Evolutionary conservation across 2,329 filamentous ascomycete species (phyloP).

Genomic region (Colletotrichum eremochloae): DNA sequence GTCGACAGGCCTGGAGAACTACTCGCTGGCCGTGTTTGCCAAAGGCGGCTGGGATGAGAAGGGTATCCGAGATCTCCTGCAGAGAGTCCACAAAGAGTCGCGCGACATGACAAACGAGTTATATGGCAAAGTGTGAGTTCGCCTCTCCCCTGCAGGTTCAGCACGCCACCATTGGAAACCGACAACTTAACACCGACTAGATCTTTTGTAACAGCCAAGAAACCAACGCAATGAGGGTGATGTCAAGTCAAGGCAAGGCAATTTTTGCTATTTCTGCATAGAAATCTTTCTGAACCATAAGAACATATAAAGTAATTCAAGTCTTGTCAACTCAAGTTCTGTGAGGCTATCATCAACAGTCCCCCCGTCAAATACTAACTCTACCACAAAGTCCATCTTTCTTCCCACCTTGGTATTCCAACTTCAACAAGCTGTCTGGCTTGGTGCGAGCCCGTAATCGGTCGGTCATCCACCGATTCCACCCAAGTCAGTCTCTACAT

Average conservation of each 20-base stretch:
- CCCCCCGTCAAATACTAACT: neutral
- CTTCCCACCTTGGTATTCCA: no score
- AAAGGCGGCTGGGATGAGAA: slow-evolving; percentile 51
- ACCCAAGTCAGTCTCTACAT: slow-evolving; percentile 1
- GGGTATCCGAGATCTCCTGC: slow-evolving; percentile 49
- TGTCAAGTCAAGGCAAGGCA: neutral
- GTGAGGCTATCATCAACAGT: no score
- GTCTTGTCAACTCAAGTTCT: neutral
- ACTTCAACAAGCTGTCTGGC: neutral
- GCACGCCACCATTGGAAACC: no score
- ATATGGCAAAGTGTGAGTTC: slow-evolving; percentile 51
- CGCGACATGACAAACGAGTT: slow-evolving; percentile 48
- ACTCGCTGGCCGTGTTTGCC: slow-evolving; percentile 51
- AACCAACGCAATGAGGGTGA: slow-evolving; percentile 31
- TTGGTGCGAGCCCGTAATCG: neutral
- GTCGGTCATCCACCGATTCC: slow-evolving; percentile 12
- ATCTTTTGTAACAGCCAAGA: slow-evolving; percentile 41
- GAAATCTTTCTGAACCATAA: neutral
- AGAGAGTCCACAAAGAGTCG: slow-evolving; percentile 50
- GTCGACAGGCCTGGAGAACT: slow-evolving; percentile 46
- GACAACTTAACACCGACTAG: slow-evolving; percentile 14
- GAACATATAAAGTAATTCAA: slow-evolving; percentile 14
- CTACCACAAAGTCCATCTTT: neutral
- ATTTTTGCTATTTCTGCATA: neutral
- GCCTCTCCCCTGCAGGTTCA: neutral